Evolutionary conservation across 345 rosid species (phyloP).

Genomic region (Turnera subulata): DNA sequence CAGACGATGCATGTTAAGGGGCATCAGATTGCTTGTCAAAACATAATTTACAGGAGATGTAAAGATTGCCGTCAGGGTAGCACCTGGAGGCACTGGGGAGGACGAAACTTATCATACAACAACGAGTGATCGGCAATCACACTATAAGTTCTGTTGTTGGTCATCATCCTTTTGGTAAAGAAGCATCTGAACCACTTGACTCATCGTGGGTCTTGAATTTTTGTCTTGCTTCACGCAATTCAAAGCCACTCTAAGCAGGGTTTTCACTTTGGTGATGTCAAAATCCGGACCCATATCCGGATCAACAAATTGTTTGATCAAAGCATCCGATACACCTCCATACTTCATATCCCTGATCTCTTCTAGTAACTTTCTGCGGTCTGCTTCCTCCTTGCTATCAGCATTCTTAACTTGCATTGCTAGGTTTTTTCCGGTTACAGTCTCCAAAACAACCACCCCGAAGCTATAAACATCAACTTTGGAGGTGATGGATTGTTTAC

Average conservation of each 20-base stretch:
- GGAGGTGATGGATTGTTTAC: constrained; percentile 6
- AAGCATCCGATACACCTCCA: neutral
- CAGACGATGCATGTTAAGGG: too few relatives aligned
- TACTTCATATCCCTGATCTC: constrained; percentile 13
- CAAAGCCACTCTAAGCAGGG: constrained; percentile 3
- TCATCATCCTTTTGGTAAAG: neutral
- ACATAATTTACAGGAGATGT: too few relatives aligned
- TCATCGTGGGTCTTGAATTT: constrained; percentile 21
- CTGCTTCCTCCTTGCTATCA: neutral
- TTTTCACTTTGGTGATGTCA: neutral
- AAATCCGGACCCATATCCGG: constrained; percentile 10
- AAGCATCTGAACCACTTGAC: constrained; percentile 22
- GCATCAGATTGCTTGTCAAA: too few relatives aligned
- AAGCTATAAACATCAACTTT: constrained; percentile 18
- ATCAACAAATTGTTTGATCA: constrained; percentile 22
- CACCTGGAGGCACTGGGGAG: too few relatives aligned
- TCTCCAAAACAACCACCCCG: constrained; percentile 13
- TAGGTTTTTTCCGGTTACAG: constrained; percentile 13
- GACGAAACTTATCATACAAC: too few relatives aligned
- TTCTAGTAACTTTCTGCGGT: neutral
- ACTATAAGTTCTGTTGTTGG: too few relatives aligned
- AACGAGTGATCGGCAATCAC: too few relatives aligned
- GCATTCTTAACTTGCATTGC: neutral
- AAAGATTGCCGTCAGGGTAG: too few relatives aligned
- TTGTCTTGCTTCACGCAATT: constrained; percentile 12